A percentile compares a stretch with the other conserved stretches of the same genome.
These are phyloP conservation scores for Penicillium sp. DNA, from an alignment of 2,329 filamentous ascomycete genomes.

Conservation along the genomic window DNA sequence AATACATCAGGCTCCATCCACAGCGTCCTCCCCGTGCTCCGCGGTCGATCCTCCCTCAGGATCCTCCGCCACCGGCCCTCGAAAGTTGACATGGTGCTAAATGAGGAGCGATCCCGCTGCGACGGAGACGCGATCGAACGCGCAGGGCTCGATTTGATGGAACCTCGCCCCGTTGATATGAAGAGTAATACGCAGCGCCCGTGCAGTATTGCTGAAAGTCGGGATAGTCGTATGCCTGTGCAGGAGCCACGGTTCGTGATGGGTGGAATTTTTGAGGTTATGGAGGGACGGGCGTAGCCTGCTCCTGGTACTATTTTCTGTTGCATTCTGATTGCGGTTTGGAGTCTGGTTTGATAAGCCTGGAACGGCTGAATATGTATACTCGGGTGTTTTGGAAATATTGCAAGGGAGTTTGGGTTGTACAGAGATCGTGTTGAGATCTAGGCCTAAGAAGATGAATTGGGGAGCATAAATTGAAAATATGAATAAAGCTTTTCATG, in stretches of 20 bases:
- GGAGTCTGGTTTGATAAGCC: not conserved
- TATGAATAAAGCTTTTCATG: too few relatives aligned
- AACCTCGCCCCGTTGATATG: conserved; percentile 41
- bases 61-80: conserved; percentile 42
- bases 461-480: too few relatives aligned
- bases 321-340: not conserved
- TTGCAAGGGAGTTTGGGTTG: not conserved
- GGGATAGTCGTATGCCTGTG: conserved; percentile 5
- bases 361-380: not conserved
- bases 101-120: conserved; percentile 40
- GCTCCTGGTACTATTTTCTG: not conserved
- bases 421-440: not conserved
- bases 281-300: conserved; percentile 38
- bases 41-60: conserved; percentile 28
- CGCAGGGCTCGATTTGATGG: conserved; percentile 41
- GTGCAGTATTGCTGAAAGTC: not conserved
- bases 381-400: not conserved
- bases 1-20: not conserved
- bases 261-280: conserved; percentile 46
- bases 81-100: conserved; percentile 41
- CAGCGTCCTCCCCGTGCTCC: conserved; percentile 26
- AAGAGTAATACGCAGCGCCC: conserved; percentile 4
- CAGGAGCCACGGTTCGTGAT: conserved; percentile 39
- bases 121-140: conserved; percentile 37
- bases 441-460: too few relatives aligned